Percentiles rank a stretch among this genome's conserved stretches.
Conservation (phyloP, 129 eudicot species). For the Oenanthe sinensis region DNA sequence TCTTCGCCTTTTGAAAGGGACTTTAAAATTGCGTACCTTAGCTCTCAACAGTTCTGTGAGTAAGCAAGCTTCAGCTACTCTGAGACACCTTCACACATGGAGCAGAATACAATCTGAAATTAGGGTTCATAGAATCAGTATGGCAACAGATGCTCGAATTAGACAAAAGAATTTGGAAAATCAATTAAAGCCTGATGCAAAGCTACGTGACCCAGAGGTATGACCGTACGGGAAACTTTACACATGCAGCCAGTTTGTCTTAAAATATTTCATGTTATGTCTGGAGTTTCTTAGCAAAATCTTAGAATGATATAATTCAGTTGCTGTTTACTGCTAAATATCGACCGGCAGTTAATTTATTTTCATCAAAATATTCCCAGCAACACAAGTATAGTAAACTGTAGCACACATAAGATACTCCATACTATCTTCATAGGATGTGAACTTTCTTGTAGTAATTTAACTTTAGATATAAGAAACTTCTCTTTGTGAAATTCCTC, state of each 20-base stretch:
- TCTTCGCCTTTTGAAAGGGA: slow-evolving; percentile 36
- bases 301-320: neutral
- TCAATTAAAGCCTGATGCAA: slow-evolving; percentile 74
- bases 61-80: slow-evolving; percentile 58
- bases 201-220: slow-evolving; percentile 65
- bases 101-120: slow-evolving; percentile 63
- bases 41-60: slow-evolving; percentile 41
- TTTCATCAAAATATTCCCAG: neutral
- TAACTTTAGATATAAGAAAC: neutral
- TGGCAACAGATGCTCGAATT: slow-evolving; percentile 67
- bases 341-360: neutral
- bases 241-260: neutral
- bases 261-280: neutral
- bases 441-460: neutral
- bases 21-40: slow-evolving; percentile 41
- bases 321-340: neutral
- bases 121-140: slow-evolving; percentile 50
- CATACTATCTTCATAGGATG: neutral
- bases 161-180: slow-evolving; percentile 77
- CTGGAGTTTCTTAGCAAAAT: neutral
- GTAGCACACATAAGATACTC: neutral
- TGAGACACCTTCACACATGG: slow-evolving; percentile 86
- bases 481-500: neutral
- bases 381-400: neutral
- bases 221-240: neutral